Evolutionary conservation across 345 rosid species (phyloP), one percentile per base, ranked within the genome.

Genomic region (Rhizophora apiculata): DNA sequence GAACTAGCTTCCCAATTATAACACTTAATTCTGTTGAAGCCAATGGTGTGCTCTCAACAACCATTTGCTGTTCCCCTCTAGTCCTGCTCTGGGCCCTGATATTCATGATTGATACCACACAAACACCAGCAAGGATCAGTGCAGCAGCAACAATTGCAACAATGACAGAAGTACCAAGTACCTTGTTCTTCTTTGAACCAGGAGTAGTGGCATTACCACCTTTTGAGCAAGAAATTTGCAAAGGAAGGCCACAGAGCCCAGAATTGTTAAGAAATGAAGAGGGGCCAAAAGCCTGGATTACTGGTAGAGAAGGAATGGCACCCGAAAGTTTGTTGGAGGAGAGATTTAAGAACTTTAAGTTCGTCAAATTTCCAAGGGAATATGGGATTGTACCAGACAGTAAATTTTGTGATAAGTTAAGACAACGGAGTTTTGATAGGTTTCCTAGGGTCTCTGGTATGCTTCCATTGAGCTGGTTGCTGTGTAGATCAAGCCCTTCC

Each of bases 1-100:
- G 87, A 62, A 95, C 97, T 70, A 95, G 81, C 82, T 95, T 95
- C 39, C 99, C 97, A 0, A 91, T 89, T 73, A 89, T 87, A 69
- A 91, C 80, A 70, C 73, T 82, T 0, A 97, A 87, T 21, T 85
- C 89, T 3, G 90, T 85, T 8, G 98, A 88, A 65, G 83, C 92
- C 36, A 78, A 52, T 8, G 97, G 96, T 51, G 93, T 88, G 83
- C 96, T 87, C 80, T 92, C 97, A 13, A 87, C 77, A 65, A 86
- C 82, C 59, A 81, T 65, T 8, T 83, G 72, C 39, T 61, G 88
- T 31, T 79, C 83, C 56, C 80, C 86, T 9, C 72, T 78, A 65
- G 74, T 82, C 74, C 78, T 84, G 72, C 84, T 76, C 37, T 86
- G 92, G 71, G 96, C 84, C 81, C 83, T 82, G 67, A 87, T 83